phyloP scores from a whole-genome alignment of 192 early-diverging fungal species.

The Entomortierella chlamydospora region DNA sequence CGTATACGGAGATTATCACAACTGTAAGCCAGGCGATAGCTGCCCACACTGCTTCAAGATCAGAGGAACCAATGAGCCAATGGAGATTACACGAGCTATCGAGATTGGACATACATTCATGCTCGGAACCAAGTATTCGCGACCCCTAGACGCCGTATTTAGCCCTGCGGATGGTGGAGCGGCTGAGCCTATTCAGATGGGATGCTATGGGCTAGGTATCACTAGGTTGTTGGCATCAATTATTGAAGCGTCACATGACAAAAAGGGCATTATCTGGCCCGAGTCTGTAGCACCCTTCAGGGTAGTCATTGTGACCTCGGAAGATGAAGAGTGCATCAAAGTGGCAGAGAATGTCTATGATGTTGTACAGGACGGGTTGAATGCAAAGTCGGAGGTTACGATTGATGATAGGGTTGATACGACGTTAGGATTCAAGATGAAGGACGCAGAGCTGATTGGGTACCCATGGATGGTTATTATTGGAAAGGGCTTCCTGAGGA shows the following conservation, averaged over 20 bases:
- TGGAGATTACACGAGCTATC: constrained; percentile 67
- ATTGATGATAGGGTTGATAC: constrained; percentile 78
- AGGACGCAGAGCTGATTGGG: constrained; percentile 85
- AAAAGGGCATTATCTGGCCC: constrained; percentile 85
- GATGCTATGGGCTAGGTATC: constrained; percentile 92
- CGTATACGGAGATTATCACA: constrained; percentile 58
- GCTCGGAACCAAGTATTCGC: constrained; percentile 90
- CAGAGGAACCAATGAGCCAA: constrained; percentile 24
- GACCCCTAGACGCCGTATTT: constrained; percentile 71
- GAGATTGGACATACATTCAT: constrained; percentile 93
- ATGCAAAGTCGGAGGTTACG: constrained; percentile 57
- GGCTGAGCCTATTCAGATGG: constrained; percentile 78
- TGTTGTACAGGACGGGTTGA: constrained; percentile 34
- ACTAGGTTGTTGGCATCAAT: constrained; percentile 87
- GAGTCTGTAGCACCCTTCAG: constrained; percentile 80
- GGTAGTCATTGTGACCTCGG: constrained; percentile 71
- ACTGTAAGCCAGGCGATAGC: constrained; percentile 60
- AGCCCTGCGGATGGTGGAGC: constrained; percentile 22
- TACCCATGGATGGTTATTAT: constrained; percentile 82
- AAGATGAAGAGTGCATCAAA: constrained; percentile 47
- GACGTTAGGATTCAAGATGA: constrained; percentile 82
- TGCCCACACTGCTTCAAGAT: constrained; percentile 55
- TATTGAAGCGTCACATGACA: constrained; percentile 72
- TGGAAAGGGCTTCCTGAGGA: constrained; percentile 69
- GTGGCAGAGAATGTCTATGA: constrained; percentile 60